These are phyloP conservation scores for Chlamydomonas asymmetrica DNA, from an alignment of 139 green algal species.

Conservation along the genomic window DNA sequence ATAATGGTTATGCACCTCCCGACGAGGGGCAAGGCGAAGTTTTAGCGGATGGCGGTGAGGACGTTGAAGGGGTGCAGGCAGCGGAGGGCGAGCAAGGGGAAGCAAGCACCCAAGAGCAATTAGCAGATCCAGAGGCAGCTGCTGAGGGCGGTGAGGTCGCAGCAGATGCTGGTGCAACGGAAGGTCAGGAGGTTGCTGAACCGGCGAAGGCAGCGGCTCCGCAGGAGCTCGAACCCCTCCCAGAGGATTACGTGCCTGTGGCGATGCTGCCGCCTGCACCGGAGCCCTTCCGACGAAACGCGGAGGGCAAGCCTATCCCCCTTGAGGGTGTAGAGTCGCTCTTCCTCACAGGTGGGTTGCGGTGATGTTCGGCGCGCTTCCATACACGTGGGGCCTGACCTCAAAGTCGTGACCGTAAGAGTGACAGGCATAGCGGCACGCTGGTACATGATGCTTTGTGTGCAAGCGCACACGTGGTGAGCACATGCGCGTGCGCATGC, in stretches of 20 bases:
- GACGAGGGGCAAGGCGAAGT: not conserved
- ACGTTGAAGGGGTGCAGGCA: not conserved
- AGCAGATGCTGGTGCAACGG: not conserved
- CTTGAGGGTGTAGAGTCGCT: slow-evolving; percentile 51
- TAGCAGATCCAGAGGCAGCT: not conserved
- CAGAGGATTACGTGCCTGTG: slow-evolving; percentile 45
- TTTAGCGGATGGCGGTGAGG: not conserved
- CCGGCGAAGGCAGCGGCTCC: not conserved
- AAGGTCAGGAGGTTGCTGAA: not conserved
- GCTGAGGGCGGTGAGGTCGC: not conserved
- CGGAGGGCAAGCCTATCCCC: slow-evolving; percentile 49
- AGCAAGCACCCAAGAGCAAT: not conserved
- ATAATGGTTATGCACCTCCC: not conserved
- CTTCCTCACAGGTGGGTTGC: slow-evolving; percentile 62
- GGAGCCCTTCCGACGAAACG: slow-evolving; percentile 37
- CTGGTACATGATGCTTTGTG: no score
- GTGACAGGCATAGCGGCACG: no score
- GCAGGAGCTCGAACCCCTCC: slow-evolving; percentile 25
- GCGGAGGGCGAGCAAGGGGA: not conserved
- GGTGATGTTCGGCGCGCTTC: no score
- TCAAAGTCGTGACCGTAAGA: no score
- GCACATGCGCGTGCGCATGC: no score
- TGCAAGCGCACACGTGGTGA: no score
- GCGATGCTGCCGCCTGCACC: slow-evolving; percentile 35
- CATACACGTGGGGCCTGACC: no score